Evolutionary conservation across 2,329 filamentous ascomycete species (phyloP), one percentile per base, ranked within the genome.

Genomic region (Diplodia sapinea): DNA sequence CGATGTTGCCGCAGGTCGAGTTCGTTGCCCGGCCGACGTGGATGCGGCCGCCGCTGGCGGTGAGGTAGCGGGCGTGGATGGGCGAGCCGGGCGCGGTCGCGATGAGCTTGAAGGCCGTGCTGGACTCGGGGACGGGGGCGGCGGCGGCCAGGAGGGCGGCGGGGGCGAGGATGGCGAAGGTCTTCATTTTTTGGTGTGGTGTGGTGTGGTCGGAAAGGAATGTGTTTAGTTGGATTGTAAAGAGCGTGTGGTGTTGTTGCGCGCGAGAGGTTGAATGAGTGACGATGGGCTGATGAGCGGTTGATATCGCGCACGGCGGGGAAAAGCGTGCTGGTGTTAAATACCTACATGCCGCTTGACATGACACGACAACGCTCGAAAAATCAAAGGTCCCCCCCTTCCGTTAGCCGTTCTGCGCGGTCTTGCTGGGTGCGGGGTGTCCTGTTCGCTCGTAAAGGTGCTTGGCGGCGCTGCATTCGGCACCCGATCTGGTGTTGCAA

Each of bases 1-100:
- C 15, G 40, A 62, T 31, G 23, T 62, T 43, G 57, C 57, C 57
- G 40, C 57, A 62, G 15, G 57, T 47, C 12, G 57, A 62, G 23
- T 31, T 33, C 5, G 57, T 49, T 8, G 20, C 38, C 15, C 49
- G 49, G 57, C 43, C 43, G n/a, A 62, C 17, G 57, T 47, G 33
- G 26, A 62, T 49, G 6, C 29, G 5, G 13, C 57, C 57, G 40
- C 9, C 15, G 23, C n/a, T 47, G n/a, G 23, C 57, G 23, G 43
- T 62, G 38, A 62, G 23, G 38, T 47, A 31, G 9, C 6, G 20
- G 23, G 17, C 38, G 26, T 62, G 5, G 57, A 62, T 47, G 6
- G 57, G 11, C 13, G 57, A 49, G 15, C 38, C 23, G 4, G 57
- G 31, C 2, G 38, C 57, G 40, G 38, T 11, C 1, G 38, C 57